phyloP scores from a whole-genome alignment of 2,329 filamentous ascomycete species.

The Fusarium euwallaceae region DNA sequence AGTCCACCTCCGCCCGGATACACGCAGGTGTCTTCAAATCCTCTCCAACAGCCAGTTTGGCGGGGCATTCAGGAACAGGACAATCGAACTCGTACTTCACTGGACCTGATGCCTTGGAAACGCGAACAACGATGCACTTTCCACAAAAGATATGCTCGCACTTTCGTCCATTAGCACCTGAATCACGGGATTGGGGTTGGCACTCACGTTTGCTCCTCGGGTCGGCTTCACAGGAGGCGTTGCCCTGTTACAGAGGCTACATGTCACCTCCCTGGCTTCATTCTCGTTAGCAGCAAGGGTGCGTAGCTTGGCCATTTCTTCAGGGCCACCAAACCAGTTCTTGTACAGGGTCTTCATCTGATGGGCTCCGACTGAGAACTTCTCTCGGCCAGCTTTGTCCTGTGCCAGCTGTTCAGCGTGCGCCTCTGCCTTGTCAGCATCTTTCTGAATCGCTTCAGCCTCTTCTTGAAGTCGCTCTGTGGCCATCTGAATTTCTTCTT shows the following conservation, averaged over 20 bases:
- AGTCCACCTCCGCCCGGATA: fast-evolving
- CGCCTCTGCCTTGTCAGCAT: background rate
- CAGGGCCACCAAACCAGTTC: slow-evolving; percentile 30
- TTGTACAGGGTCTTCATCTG: background rate
- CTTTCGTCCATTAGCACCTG: slow-evolving; percentile 39
- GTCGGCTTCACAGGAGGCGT: background rate
- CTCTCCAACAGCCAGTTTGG: background rate
- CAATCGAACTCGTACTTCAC: background rate
- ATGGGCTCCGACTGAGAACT: background rate
- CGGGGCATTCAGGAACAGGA: fast-evolving
- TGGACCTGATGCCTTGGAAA: background rate
- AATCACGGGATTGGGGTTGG: fast-evolving
- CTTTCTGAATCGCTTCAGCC: background rate
- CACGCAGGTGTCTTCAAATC: background rate
- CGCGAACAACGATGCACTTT: slow-evolving; percentile 28
- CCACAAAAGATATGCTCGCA: slow-evolving; percentile 53
- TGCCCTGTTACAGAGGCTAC: slow-evolving; percentile 15
- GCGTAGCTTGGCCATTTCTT: slow-evolving; percentile 37
- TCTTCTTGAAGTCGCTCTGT: background rate
- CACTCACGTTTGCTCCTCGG: slow-evolving; percentile 11
- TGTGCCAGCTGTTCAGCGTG: background rate
- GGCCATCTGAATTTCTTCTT: background rate
- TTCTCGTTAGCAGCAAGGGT: slow-evolving; percentile 29
- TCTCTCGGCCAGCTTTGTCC: background rate
- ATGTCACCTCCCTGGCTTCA: background rate